Evolutionary conservation across 148 eudicot species (phyloP).

Genomic region (Rhododendron vialii): DNA sequence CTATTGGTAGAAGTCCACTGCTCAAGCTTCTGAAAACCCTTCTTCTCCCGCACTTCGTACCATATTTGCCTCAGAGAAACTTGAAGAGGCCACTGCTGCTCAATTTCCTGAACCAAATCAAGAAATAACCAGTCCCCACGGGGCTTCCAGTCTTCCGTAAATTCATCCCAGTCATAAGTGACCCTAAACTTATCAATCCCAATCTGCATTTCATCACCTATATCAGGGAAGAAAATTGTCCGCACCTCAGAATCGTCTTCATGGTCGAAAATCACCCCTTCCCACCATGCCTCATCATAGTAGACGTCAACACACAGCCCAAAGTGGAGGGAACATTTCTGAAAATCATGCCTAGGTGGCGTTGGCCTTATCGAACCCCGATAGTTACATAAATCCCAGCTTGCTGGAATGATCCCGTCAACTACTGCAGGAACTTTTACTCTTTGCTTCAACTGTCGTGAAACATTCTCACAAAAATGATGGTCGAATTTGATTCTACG

Average conservation of each 20-base stretch:
- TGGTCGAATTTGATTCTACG: conserved; percentile 49
- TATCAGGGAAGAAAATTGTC: conserved; percentile 78
- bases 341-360: conserved; percentile 23
- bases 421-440: conserved; percentile 37
- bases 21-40: conserved; percentile 32
- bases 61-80: conserved; percentile 81
- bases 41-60: conserved; percentile 62
- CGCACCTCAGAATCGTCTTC: conserved; percentile 35
- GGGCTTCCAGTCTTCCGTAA: conserved; percentile 49
- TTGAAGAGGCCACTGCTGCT: conserved; percentile 35
- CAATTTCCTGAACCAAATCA: conserved; percentile 45
- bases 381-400: conserved; percentile 5
- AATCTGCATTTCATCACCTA: conserved; percentile 54
- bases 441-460: conserved; percentile 24
- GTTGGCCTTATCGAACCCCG: conserved; percentile 61
- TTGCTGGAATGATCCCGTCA: conserved; percentile 27
- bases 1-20: conserved; percentile 56
- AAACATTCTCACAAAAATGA: conserved; percentile 33
- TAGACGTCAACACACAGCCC: conserved; percentile 78
- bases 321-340: conserved; percentile 30
- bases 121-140: conserved; percentile 82
- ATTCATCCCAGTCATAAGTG: conserved; percentile 76
- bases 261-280: conserved; percentile 79
- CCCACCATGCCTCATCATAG: conserved; percentile 88
- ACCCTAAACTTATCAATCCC: conserved; percentile 29